These are phyloP conservation scores for Ceratopteris richardii DNA, from an alignment of 75 land plant species.

Conservation along the genomic window DNA sequence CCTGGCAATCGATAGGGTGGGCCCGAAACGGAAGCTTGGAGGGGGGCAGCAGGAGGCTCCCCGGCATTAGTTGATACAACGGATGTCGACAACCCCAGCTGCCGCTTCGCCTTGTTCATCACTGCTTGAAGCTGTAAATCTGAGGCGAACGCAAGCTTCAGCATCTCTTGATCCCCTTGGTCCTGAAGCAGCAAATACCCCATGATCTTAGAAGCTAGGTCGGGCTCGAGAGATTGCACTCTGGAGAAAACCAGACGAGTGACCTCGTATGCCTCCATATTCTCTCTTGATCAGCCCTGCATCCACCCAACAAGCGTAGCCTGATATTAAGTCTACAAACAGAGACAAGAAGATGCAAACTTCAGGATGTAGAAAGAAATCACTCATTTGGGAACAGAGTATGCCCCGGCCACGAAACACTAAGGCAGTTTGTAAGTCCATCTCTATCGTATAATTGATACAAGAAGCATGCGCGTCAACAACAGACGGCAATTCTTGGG, in stretches of 20 bases:
- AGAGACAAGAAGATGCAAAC: too few species aligned
- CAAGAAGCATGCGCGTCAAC: too few species aligned
- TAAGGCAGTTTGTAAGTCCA: too few species aligned
- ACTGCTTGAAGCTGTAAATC: conserved; percentile 45
- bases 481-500: too few species aligned
- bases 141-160: conserved; percentile 54
- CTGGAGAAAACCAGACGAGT: conserved; percentile 41
- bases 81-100: conserved; percentile 20
- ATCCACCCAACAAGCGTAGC: too few species aligned
- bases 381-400: too few species aligned
- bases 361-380: too few species aligned
- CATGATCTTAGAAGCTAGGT: conserved; percentile 51
- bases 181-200: conserved; percentile 69
- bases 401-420: too few species aligned
- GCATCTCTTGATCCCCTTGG: conserved; percentile 51
- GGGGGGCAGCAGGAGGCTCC: background rate
- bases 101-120: conserved; percentile 43
- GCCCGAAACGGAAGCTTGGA: background rate
- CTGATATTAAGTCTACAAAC: too few species aligned
- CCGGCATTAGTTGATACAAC: background rate
- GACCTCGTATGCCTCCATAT: conserved; percentile 65
- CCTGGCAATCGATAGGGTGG: background rate
- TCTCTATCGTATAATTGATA: too few species aligned
- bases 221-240: conserved; percentile 63
- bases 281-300: too few species aligned